Evolutionary conservation across 306 rosid genomes (phyloP).

Genomic region (Clitoria ternatea): DNA sequence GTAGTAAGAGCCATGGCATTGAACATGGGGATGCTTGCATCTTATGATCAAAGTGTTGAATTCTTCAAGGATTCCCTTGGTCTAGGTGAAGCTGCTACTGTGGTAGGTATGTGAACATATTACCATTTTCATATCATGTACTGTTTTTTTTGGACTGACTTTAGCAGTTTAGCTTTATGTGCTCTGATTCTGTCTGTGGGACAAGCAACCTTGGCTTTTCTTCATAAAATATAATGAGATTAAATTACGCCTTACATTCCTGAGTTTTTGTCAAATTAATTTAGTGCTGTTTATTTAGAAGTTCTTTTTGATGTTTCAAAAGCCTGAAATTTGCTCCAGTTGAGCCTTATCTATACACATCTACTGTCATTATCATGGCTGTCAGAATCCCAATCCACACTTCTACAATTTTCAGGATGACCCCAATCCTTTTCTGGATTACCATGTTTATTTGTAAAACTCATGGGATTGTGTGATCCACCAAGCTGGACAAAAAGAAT

Average conservation of each 20-base stretch:
- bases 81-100: slow-evolving; percentile 76
- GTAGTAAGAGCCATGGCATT: slow-evolving; percentile 98
- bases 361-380: too few species aligned
- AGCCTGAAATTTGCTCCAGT: neutral
- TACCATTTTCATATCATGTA: neutral
- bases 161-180: neutral
- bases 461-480: too few species aligned
- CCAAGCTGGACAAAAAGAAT: too few species aligned
- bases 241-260: neutral
- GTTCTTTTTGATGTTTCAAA: neutral
- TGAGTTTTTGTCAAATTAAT: neutral
- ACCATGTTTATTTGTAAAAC: too few species aligned
- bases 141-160: neutral
- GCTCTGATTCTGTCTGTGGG: neutral
- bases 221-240: neutral
- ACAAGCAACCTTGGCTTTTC: neutral
- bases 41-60: slow-evolving; percentile 94
- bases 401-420: too few species aligned
- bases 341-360: too few species aligned
- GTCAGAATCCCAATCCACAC: too few species aligned
- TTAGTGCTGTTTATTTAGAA: neutral
- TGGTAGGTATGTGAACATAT: slow-evolving; percentile 49
- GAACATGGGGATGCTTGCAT: slow-evolving; percentile 99
- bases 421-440: too few species aligned
- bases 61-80: slow-evolving; percentile 86